phyloP scores from a whole-genome alignment of 2,329 filamentous ascomycete species.

The Claviceps sp. region DNA sequence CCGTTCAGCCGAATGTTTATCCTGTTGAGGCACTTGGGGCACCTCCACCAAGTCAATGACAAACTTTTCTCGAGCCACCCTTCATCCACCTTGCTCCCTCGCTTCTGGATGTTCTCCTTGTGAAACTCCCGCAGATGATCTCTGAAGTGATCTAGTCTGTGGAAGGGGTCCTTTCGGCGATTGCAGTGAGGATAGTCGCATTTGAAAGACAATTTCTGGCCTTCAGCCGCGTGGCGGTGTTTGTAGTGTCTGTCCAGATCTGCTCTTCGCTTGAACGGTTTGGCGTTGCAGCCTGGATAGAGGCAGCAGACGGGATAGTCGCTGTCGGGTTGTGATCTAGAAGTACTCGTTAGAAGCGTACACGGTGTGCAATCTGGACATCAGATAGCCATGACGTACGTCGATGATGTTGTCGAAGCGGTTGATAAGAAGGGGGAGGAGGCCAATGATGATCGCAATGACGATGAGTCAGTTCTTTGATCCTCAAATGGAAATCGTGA shows the following conservation, averaged over 20 bases:
- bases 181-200: slow-evolving; percentile 40
- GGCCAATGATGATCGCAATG: not conserved
- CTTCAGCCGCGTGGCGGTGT: slow-evolving; percentile 31
- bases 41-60: slow-evolving; percentile 37
- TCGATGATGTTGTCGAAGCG: not conserved
- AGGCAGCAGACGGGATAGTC: slow-evolving; percentile 27
- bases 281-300: slow-evolving; percentile 26
- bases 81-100: slow-evolving; percentile 22
- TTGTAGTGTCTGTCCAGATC: slow-evolving; percentile 41
- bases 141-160: slow-evolving; percentile 41
- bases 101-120: slow-evolving; percentile 39
- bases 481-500: slow-evolving; percentile 7
- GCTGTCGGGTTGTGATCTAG: slow-evolving; percentile 10
- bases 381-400: not conserved
- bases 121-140: slow-evolving; percentile 44
- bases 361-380: not conserved
- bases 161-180: slow-evolving; percentile 32
- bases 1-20: slow-evolving; percentile 26
- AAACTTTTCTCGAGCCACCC: slow-evolving; percentile 28
- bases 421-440: not conserved
- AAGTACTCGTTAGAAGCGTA: not conserved
- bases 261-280: slow-evolving; percentile 36
- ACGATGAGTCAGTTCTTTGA: slow-evolving; percentile 3
- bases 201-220: slow-evolving; percentile 27
- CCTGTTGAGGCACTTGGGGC: slow-evolving; percentile 35